Evolutionary conservation across 1,284 basidiomycete genomes (phyloP), one percentile per base, ranked within the genome.

Genomic region (Cryptococcus hybrid): DNA sequence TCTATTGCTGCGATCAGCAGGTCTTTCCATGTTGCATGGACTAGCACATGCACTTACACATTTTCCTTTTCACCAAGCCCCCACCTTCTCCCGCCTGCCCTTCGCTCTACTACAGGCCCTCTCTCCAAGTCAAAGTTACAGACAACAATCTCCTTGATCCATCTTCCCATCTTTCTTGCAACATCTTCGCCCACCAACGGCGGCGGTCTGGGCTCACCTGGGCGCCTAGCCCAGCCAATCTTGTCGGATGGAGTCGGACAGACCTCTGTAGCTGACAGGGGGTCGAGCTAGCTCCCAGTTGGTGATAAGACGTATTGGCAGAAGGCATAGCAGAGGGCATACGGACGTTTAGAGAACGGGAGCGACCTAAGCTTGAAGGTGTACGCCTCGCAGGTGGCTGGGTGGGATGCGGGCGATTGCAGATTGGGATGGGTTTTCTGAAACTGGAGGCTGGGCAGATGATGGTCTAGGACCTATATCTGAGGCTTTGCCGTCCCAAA

Each of bases 71-170:
- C 43, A 79, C 81, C 62, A 82, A 82, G 52, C 80, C 84, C 58
- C 95, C 80, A 62, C 77, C 80, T 34, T 85, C 79, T 5, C 82
- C 83, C 49, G 85, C 91, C 70, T 84, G 89, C 61, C 87, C 80
- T 53, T 1, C 85, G 84, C 62, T 86, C 84, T 18, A 96, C 82
- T 8, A 89, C 86, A 4, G 93, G 93, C 0, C 92, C 93, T 47
- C 88, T 80, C 64, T 94, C 90, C 48, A 92, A 74, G 75, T 94
- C 91, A 69, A 95, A 94, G 66, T 93, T 86, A 82, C 91, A 90
- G 55, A 92, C 82, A 34, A 85, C 87, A 54, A 93, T 82, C 18
- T 87, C 84, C 63, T 89, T 75, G n/a, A 89, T 84, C 90, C 90
- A 94, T 58, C 87, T 79, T 36, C 82, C 80, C 76, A 94, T 81